Conservation (phyloP, 2,329 filamentous ascomycete species). For the Trichoderma pleuroti region DNA sequence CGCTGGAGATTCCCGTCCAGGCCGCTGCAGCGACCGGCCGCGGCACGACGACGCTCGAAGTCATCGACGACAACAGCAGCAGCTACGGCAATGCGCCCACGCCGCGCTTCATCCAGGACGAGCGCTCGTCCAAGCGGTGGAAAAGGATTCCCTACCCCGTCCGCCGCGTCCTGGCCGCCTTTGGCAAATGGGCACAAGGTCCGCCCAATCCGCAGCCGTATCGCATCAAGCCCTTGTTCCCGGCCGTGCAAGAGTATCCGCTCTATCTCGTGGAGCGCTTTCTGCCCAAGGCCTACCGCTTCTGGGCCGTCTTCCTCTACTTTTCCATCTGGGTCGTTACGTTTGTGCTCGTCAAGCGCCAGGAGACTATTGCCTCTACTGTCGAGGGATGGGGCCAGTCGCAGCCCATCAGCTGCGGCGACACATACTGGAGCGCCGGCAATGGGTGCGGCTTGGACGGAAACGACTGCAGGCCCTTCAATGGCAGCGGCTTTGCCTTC, state of each 20-base stretch:
- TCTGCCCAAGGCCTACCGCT: constrained; percentile 57
- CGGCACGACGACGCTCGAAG: constrained; percentile 36
- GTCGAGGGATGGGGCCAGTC: constrained; percentile 67
- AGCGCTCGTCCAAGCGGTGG: constrained; percentile 45
- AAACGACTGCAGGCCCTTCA: constrained; percentile 71
- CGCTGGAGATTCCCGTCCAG: constrained; percentile 34
- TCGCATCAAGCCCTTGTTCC: constrained; percentile 59
- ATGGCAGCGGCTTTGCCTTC: constrained; percentile 66
- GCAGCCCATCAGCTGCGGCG: constrained; percentile 61
- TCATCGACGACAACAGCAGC: constrained; percentile 39
- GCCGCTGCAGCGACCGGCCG: background rate
- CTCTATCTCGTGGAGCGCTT: constrained; percentile 59
- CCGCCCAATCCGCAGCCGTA: constrained; percentile 49
- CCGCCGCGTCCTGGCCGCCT: constrained; percentile 42
- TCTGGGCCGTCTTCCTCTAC: constrained; percentile 56
- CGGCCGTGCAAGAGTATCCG: constrained; percentile 64
- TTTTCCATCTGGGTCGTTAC: constrained; percentile 65
- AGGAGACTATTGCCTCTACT: constrained; percentile 56
- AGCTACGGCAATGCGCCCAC: constrained; percentile 40
- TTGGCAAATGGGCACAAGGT: constrained; percentile 51
- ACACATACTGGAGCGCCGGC: constrained; percentile 66
- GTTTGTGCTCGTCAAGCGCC: constrained; percentile 66
- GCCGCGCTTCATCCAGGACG: constrained; percentile 60
- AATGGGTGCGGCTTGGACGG: constrained; percentile 75
- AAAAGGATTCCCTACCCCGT: constrained; percentile 58